phyloP scores from a whole-genome alignment of 192 early-diverging fungal species.

The Coemansia sp. region DNA sequence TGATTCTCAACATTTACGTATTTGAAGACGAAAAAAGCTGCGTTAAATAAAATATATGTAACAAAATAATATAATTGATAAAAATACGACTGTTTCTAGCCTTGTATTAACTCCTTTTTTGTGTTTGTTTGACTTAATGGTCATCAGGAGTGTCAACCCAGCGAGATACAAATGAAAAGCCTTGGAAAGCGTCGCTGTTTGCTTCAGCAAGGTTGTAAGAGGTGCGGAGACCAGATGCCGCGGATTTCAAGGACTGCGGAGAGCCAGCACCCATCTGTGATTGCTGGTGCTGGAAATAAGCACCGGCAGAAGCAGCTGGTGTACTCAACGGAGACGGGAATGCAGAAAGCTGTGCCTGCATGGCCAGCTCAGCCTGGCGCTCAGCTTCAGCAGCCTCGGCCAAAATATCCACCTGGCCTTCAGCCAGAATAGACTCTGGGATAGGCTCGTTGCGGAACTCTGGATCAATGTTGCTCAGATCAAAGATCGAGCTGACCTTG shows the following conservation, averaged over 20 bases:
- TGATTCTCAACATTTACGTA: no score
- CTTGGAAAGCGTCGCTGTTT: slow-evolving; percentile 46
- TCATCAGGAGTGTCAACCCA: slow-evolving; percentile 42
- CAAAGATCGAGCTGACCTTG: slow-evolving; percentile 58
- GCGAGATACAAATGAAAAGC: slow-evolving; percentile 56
- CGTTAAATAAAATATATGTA: background rate
- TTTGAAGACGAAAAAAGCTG: no score
- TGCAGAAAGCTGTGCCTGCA: slow-evolving; percentile 43
- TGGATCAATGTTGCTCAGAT: slow-evolving; percentile 56
- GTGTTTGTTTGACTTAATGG: slow-evolving; percentile 3
- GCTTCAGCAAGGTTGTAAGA: slow-evolving; percentile 5
- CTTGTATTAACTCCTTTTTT: background rate
- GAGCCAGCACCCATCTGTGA: background rate
- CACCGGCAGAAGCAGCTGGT: slow-evolving; percentile 16
- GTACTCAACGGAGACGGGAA: slow-evolving; percentile 44
- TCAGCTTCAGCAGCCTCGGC: slow-evolving; percentile 48
- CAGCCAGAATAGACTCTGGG: slow-evolving; percentile 41
- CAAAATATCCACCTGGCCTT: slow-evolving; percentile 45
- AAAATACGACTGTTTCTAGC: background rate
- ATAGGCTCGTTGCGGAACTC: slow-evolving; percentile 57
- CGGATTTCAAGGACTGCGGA: background rate
- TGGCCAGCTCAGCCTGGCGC: slow-evolving; percentile 39
- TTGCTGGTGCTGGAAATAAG: slow-evolving; percentile 16
- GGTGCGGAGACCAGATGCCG: background rate
- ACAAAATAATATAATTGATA: background rate